Conservation (phyloP, 257 asterid species). For the Fraxinus excelsior region DNA sequence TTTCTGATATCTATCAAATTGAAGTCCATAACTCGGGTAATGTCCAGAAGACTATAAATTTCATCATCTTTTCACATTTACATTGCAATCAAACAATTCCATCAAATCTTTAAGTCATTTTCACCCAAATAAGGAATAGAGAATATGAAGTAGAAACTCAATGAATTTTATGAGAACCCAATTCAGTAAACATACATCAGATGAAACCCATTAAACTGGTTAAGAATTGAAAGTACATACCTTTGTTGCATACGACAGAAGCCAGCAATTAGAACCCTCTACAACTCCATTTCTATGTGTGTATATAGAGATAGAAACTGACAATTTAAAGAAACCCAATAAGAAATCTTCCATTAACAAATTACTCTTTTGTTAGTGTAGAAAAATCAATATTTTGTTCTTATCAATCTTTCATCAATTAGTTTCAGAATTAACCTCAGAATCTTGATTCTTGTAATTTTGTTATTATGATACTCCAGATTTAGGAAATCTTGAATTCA, state of each 20-base stretch:
- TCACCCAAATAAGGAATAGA: neutral
- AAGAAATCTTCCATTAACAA: slow-evolving; percentile 45
- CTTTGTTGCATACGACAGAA: slow-evolving; percentile 10
- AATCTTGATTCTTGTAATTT: too few species aligned
- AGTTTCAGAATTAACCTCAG: too few species aligned
- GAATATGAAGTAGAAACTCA: neutral
- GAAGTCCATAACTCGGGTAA: neutral
- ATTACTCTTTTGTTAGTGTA: too few species aligned
- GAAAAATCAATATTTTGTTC: too few species aligned
- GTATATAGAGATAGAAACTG: slow-evolving; percentile 8
- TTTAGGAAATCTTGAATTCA: too few species aligned
- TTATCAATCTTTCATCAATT: too few species aligned
- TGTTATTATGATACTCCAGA: too few species aligned
- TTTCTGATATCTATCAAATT: neutral
- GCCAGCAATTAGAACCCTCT: neutral
- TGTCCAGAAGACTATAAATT: neutral
- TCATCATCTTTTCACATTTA: neutral
- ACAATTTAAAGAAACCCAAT: slow-evolving; percentile 18
- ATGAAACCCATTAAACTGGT: slow-evolving; percentile 17
- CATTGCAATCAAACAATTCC: neutral
- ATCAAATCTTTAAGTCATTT: neutral
- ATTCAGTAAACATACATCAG: slow-evolving; percentile 31
- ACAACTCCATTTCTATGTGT: slow-evolving; percentile 9
- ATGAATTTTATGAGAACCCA: slow-evolving; percentile 20
- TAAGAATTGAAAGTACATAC: slow-evolving; percentile 17